Base-by-base conservation (phyloP, 1,284 basidiomycete species). In the Apiotrichum gracile region DNA sequence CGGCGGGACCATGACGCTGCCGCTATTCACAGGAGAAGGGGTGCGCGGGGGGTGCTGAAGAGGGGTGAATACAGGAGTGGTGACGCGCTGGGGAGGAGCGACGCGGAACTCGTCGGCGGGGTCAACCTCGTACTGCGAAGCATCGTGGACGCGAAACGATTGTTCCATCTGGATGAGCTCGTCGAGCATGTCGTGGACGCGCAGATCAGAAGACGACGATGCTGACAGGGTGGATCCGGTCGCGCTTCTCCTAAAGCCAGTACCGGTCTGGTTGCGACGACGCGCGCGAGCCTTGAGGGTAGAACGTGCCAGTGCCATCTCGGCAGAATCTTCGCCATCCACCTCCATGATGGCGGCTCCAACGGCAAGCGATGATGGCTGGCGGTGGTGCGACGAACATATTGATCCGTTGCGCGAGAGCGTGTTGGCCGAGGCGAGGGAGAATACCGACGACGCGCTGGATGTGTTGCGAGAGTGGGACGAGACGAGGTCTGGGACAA, bases 101-200 rank as follows among this genome's bases (percentile, higher is more conserved):
- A n/a, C 47, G 8, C 42, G 35, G 12, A 38, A 47, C n/a, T 42
- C 21, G 22, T 43, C 33, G 37, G 33, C 21, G 22, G 19, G 21
- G 10, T 47, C 37, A 13, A 45, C 9, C 5, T 60, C 57, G n/a
- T 12, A n/a, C n/a, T n/a, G n/a, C n/a, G 19, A 14, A 63, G 61
- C n/a, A 39, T 64, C 65, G 14, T 68, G 65, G 3, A 74, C 58
- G 14, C 61, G 43, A 60, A 74, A 75, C 4, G 60, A 67, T 49
- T 73, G 63, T 52, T 76, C 74, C 73, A 76, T 74, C 56, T 62
- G 63, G 29, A 76, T 68, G 50, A 76, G 75, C 59, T 75, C 73
- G 46, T 76, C 72, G 17, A 76, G 61, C 72, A 76, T 75, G 54
- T 73, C 68, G 53, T 70, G 62, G 26, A 58, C 57, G 2, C 26